A percentile compares a stretch with the other conserved stretches of the same genome.
These are phyloP conservation scores for Meredithiella fracta DNA, from an alignment of 2,329 filamentous ascomycete species.

Conservation along the genomic window DNA sequence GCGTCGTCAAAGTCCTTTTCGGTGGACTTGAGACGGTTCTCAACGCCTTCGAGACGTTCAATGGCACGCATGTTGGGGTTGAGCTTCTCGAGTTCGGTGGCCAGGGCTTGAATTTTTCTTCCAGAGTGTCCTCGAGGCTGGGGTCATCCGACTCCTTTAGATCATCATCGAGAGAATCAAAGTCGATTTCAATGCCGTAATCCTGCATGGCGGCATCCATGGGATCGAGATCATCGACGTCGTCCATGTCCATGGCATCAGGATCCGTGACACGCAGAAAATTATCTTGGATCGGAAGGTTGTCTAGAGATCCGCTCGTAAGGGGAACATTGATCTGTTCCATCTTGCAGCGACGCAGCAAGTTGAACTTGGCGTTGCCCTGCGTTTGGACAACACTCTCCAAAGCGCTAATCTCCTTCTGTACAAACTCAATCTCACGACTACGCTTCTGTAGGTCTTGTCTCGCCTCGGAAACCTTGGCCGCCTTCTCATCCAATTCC, in stretches of 20 bases:
- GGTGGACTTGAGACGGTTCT: constrained; percentile 63
- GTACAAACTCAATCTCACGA: constrained; percentile 58
- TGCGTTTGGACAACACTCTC: constrained; percentile 78
- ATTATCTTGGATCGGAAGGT: constrained; percentile 73
- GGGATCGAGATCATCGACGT: constrained; percentile 37
- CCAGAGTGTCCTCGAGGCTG: constrained; percentile 56
- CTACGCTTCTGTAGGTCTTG: constrained; percentile 67
- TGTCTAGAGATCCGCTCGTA: constrained; percentile 58
- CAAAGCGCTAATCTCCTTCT: constrained; percentile 60
- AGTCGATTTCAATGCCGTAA: constrained; percentile 83
- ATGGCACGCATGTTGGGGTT: constrained; percentile 94
- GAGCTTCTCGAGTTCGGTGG: constrained; percentile 74
- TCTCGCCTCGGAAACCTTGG: constrained; percentile 63
- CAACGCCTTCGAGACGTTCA: constrained; percentile 74
- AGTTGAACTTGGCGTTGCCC: constrained; percentile 64
- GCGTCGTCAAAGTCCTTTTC: constrained; percentile 84
- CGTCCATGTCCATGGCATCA: constrained; percentile 87
- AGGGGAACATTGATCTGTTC: constrained; percentile 85
- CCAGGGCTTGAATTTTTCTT: constrained; percentile 63
- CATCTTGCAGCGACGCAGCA: constrained; percentile 78
- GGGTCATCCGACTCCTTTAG: constrained; percentile 59
- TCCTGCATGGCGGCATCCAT: constrained; percentile 59
- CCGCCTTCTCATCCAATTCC: constrained; percentile 50
- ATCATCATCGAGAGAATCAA: constrained; percentile 64
- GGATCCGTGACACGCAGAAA: constrained; percentile 53